Evolutionary conservation across 257 asterid species (phyloP), one percentile per base, ranked within the genome.

Genomic region (Cinchona pubescens): DNA sequence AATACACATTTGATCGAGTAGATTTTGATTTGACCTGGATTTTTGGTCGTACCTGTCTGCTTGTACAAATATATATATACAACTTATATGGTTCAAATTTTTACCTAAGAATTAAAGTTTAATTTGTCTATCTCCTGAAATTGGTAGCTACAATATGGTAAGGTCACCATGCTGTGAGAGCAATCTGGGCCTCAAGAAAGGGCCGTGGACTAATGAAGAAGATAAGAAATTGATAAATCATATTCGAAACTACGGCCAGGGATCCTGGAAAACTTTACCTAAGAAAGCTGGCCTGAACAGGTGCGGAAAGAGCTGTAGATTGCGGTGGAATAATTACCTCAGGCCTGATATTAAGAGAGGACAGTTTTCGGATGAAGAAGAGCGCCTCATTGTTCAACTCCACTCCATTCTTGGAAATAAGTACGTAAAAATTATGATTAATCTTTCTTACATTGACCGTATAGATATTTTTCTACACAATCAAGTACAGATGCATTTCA

Each of bases 131-230:
- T 14, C 35, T 27, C n/a, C 75, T 35, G 12, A 71, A 51, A 30
- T 32, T 70, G 21, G n/a, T n/a, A 72, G 55, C 76, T 58, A 14
- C 49, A 6, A 61, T 27, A 86, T 86, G 90, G 86, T 71, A 51
- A 85, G 86, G 72, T 45, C 74, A 21, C 81, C 85, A 2, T 23
- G 73, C 69, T 73, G 59, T 21, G 82, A 80, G 9, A 59, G 3
- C 6, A 38, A 79, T 1, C n/a, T n/a, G n/a, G 84, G 82, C 5
- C 58, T 84, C 66, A 86, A 79, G 76, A 86, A 75, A 51, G 90
- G 90, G 25, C 84, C 90, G 29, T 86, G 90, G 90, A 79, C 79
- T 15, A 70, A 69, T n/a, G 88, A 86, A 74, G 90, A 86, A 49
- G 90, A 86, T 75, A 27, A 76, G 13, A 84, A 74, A 34, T 73